phyloP scores from a whole-genome alignment of 495 filamentous ascomycete genomes.

The Rostrohypoxylon terebratum region DNA sequence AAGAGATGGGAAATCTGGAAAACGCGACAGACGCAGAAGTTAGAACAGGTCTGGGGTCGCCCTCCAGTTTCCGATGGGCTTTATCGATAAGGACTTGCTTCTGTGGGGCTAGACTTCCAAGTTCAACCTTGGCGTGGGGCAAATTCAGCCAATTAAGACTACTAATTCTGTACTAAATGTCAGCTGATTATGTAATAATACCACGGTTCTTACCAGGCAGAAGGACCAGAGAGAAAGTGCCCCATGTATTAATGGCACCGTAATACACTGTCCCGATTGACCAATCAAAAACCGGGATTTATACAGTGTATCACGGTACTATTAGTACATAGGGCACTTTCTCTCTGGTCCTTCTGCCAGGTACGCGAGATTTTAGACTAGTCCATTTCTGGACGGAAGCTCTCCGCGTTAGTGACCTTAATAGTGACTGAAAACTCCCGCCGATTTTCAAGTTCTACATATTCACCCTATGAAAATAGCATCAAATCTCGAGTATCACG shows the following conservation, averaged over 20 bases:
- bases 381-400: not conserved
- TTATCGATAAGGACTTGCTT: not conserved
- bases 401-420: not conserved
- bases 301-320: too few species aligned
- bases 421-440: slow-evolving; percentile 1
- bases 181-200: not conserved
- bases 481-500: not conserved
- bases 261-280: too few species aligned
- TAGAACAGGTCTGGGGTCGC: not conserved
- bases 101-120: not conserved
- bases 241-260: too few species aligned
- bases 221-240: too few species aligned
- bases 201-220: not conserved
- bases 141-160: not conserved
- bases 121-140: not conserved
- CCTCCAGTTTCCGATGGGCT: not conserved
- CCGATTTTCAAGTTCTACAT: not conserved
- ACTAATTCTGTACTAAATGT: too few species aligned
- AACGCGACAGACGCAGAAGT: not conserved
- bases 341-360: too few species aligned
- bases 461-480: not conserved
- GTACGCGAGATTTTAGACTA: not conserved
- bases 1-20: not conserved
- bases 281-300: too few species aligned
- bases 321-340: too few species aligned